These are phyloP conservation scores for Suillus decipiens DNA, from an alignment of 768 basidiomycete genomes.

Conservation along the genomic window DNA sequence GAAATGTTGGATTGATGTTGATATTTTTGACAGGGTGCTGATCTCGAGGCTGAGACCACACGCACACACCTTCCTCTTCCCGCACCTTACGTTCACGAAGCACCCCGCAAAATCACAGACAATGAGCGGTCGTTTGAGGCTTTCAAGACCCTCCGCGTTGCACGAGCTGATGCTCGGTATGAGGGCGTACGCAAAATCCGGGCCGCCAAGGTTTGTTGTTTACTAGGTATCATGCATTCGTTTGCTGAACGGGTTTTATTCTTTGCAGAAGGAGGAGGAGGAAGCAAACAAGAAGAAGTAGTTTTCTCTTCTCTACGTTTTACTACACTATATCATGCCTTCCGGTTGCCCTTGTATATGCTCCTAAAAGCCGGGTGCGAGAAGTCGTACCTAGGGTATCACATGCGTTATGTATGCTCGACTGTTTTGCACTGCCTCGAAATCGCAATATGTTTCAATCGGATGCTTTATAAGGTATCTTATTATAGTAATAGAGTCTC, in stretches of 20 bases:
- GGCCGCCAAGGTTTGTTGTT: conserved; percentile 71
- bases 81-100: conserved; percentile 65
- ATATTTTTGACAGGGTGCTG: conserved; percentile 61
- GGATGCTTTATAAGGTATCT: conserved; percentile 19
- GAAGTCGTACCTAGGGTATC: conserved; percentile 24
- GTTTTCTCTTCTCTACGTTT: conserved; percentile 23
- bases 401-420: conserved; percentile 35
- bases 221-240: neutral
- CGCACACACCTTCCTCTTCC: conserved; percentile 70
- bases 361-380: conserved; percentile 40
- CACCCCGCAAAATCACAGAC: conserved; percentile 89
- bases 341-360: conserved; percentile 27
- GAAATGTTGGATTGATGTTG: conserved; percentile 13
- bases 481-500: neutral
- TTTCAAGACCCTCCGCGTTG: conserved; percentile 83
- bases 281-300: conserved; percentile 92
- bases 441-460: conserved; percentile 11
- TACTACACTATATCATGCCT: conserved; percentile 26
- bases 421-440: conserved; percentile 14
- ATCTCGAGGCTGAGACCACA: conserved; percentile 77
- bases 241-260: conserved; percentile 19
- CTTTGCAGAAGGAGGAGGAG: conserved; percentile 80
- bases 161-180: conserved; percentile 80
- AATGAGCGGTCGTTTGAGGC: conserved; percentile 91
- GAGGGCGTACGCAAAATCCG: conserved; percentile 88